Percentiles rank a stretch among this genome's conserved stretches.
Evolutionary conservation across 2,329 filamentous ascomycete species (phyloP).

Genomic region (Alternaria gaisen): DNA sequence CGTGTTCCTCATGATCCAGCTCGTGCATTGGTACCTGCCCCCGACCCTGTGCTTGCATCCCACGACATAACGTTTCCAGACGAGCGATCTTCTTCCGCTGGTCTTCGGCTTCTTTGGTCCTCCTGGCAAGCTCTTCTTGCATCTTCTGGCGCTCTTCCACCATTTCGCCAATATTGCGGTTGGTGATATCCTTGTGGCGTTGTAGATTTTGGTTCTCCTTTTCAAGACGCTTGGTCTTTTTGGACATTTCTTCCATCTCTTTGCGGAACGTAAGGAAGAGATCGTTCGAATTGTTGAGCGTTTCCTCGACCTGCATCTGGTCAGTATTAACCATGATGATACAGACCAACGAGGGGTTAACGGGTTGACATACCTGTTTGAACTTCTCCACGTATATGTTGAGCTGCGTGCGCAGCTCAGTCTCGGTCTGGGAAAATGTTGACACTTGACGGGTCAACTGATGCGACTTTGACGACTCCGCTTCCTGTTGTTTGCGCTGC

Average conservation of each 20-base stretch:
- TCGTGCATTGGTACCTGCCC: constrained; percentile 66
- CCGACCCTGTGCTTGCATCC: constrained; percentile 94
- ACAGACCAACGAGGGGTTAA: constrained; percentile 32
- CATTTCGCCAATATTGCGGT: constrained; percentile 96
- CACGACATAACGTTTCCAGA: constrained; percentile 91
- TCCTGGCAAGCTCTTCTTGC: constrained; percentile 76
- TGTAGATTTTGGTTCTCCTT: constrained; percentile 94
- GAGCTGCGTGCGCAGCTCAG: constrained; percentile 90
- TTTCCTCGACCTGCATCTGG: constrained; percentile 89
- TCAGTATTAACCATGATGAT: constrained; percentile 56
- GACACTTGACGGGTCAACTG: constrained; percentile 91
- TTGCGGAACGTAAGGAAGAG: constrained; percentile 96
- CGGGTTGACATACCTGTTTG: constrained; percentile 78
- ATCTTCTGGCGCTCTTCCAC: constrained; percentile 86
- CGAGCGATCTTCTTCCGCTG: constrained; percentile 88
- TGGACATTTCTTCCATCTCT: constrained; percentile 99
- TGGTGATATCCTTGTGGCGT: constrained; percentile 91
- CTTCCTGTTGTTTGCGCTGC: constrained; percentile 87
- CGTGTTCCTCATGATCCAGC: constrained; percentile 48
- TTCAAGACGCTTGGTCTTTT: constrained; percentile 95
- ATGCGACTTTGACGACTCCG: constrained; percentile 79
- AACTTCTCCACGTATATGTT: constrained; percentile 99
- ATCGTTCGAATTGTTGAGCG: constrained; percentile 97
- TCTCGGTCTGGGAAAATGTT: constrained; percentile 95
- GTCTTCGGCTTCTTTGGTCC: constrained; percentile 78